A percentile compares a stretch with the other conserved stretches of the same genome.
phyloP scores from a whole-genome alignment of 176 grass and related monocot genomes.

The Miscanthus lutarioriparius region DNA sequence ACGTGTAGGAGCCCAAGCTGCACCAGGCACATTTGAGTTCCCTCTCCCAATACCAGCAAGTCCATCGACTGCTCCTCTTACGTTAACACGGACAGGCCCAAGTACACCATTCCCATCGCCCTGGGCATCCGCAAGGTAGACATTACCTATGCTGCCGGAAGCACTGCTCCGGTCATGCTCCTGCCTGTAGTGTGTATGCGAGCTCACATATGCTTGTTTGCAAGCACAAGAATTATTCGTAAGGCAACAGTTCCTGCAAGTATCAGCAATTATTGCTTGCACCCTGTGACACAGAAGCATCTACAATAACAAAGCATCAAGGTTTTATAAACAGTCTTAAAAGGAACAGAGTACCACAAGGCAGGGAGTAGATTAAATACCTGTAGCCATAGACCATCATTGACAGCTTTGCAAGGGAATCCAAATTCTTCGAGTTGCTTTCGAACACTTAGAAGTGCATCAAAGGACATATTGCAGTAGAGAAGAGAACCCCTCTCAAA shows the following conservation, averaged over 20 bases:
- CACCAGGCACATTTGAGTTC: constrained; percentile 66
- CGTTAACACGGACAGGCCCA: constrained; percentile 74
- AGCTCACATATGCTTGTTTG: constrained; percentile 80
- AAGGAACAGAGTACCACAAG: constrained; percentile 30
- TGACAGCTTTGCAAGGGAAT: constrained; percentile 96
- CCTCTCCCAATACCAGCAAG: constrained; percentile 94
- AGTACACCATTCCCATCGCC: constrained; percentile 71
- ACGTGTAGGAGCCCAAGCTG: constrained; percentile 87
- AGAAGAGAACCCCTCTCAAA: constrained; percentile 97
- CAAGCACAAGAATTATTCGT: constrained; percentile 83
- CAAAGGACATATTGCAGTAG: constrained; percentile 99
- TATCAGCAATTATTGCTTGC: constrained; percentile 85
- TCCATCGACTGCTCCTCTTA: constrained; percentile 89
- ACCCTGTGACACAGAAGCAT: constrained; percentile 93
- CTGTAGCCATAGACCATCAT: constrained; percentile 99
- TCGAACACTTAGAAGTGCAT: constrained; percentile 80
- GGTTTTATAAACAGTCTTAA: constrained; percentile 29
- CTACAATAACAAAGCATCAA: constrained; percentile 60
- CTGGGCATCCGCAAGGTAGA: constrained; percentile 75
- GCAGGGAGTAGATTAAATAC: constrained; percentile 38
- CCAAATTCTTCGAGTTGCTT: constrained; percentile 98
- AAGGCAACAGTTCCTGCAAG: constrained; percentile 95
- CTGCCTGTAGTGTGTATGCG: constrained; percentile 80
- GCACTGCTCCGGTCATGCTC: constrained; percentile 74
- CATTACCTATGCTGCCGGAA: constrained; percentile 66